Percentiles rank a stretch among this genome's conserved stretches.
Conservation (phyloP, 768 basidiomycete genomes). For the Suillus weaverae region DNA sequence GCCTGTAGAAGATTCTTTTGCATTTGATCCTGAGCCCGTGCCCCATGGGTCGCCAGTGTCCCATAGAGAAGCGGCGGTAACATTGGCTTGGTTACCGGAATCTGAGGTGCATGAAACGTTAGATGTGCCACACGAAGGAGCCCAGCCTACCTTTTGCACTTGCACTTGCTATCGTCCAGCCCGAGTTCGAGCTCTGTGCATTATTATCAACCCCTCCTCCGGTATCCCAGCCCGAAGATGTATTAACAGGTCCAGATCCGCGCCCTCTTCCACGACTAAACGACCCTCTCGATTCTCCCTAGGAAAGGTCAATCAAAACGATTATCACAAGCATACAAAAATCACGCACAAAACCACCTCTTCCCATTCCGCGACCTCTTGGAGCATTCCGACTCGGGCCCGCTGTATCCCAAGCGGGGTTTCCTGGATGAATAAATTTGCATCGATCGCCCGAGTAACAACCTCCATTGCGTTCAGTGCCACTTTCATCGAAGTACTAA, state of each 20-base stretch:
- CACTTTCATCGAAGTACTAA: conserved; percentile 33
- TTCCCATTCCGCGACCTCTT: conserved; percentile 14
- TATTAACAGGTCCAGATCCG: not conserved
- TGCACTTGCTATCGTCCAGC: not conserved
- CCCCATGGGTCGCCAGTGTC: conserved; percentile 7
- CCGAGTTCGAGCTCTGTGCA: not conserved
- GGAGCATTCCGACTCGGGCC: conserved; percentile 6
- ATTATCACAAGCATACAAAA: not conserved
- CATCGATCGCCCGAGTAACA: conserved; percentile 28
- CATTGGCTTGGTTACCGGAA: not conserved
- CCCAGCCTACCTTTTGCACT: not conserved
- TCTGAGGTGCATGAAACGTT: not conserved
- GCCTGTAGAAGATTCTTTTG: conserved; percentile 3
- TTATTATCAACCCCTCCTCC: conserved; percentile 3
- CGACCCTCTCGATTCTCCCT: conserved; percentile 15
- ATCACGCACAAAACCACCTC: conserved; percentile 19
- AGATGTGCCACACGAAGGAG: not conserved
- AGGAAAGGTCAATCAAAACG: not conserved
- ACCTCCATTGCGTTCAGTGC: conserved; percentile 26
- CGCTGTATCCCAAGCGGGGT: conserved; percentile 25
- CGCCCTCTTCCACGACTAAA: conserved; percentile 8
- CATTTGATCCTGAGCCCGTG: conserved; percentile 9
- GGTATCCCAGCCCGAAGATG: conserved; percentile 8
- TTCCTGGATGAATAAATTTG: conserved; percentile 31
- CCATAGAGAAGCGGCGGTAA: not conserved